Conservation (phyloP, 805 yeast genomes). For the Candida orba region DNA sequence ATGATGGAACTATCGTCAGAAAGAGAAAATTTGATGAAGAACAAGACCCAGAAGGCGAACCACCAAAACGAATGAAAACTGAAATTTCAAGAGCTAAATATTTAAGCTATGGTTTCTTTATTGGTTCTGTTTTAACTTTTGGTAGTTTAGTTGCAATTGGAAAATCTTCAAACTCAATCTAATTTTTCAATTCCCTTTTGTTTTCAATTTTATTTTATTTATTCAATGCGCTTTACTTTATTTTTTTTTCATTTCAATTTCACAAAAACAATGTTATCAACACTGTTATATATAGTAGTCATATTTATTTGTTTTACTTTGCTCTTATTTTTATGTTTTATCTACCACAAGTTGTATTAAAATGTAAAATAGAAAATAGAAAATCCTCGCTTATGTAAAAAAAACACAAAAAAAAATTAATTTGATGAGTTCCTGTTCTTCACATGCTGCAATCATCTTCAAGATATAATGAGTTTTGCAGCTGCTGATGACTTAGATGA, state of each 20-base stretch:
- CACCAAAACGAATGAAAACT: not conserved
- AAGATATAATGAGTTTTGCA: slow-evolving; percentile 7
- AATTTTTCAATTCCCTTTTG: not conserved
- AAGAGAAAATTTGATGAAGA: slow-evolving; percentile 1
- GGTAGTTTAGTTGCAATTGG: slow-evolving; percentile 8
- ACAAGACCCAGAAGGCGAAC: not conserved
- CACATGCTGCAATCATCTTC: too few species aligned
- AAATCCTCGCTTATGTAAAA: not conserved
- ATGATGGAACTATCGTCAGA: slow-evolving; percentile 2
- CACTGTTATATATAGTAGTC: too few species aligned
- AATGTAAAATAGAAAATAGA: too few species aligned
- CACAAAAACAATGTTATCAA: too few species aligned
- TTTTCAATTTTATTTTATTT: not conserved
- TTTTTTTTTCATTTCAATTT: too few species aligned
- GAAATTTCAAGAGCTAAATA: slow-evolving; percentile 1
- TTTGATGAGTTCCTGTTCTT: not conserved
- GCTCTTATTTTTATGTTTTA: too few species aligned
- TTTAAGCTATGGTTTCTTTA: slow-evolving; percentile 6
- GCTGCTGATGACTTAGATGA: slow-evolving; percentile 67
- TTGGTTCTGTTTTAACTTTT: slow-evolving; percentile 10
- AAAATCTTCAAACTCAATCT: not conserved
- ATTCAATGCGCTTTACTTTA: not conserved
- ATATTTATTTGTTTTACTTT: too few species aligned
- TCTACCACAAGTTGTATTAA: too few species aligned
- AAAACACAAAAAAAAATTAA: not conserved